Percentiles rank a stretch among this genome's conserved stretches.
These are phyloP conservation scores for Poronia punctata DNA, from an alignment of 495 filamentous ascomycete genomes.

Conservation along the genomic window DNA sequence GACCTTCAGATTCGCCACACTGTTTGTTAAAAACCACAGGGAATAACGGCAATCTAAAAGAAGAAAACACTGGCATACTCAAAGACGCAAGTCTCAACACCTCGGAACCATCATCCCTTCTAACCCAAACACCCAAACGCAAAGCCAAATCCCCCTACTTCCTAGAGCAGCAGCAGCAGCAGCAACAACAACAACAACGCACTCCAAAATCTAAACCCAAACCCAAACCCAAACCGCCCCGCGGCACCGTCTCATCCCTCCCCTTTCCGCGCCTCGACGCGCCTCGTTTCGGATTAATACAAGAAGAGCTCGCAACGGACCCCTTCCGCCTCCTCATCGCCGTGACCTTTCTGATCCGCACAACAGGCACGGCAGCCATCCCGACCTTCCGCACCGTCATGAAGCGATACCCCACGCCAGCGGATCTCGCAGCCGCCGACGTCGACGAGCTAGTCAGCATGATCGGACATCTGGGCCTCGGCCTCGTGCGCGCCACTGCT, in stretches of 20 bases:
- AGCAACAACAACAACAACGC: not conserved
- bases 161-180: conserved; percentile 13
- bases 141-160: conserved; percentile 42
- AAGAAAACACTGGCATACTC: too few relatives aligned
- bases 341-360: conserved; percentile 78
- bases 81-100: too few relatives aligned
- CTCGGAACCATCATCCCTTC: not conserved
- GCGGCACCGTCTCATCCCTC: conserved; percentile 52
- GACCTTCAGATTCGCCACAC: too few relatives aligned
- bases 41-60: too few relatives aligned
- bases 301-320: conserved; percentile 66
- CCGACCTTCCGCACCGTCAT: conserved; percentile 70
- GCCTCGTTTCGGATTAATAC: conserved; percentile 66
- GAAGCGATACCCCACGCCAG: conserved; percentile 57
- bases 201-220: not conserved
- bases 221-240: conserved; percentile 31
- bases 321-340: conserved; percentile 70
- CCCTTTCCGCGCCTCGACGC: conserved; percentile 64
- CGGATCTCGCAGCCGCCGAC: conserved; percentile 54
- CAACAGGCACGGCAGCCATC: conserved; percentile 63
- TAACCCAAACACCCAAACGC: conserved; percentile 10
- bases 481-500: conserved; percentile 42
- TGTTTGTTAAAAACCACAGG: too few relatives aligned
- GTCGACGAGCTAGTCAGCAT: conserved; percentile 50
- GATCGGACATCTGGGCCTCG: conserved; percentile 69